A percentile compares a stretch with the other conserved stretches of the same genome.
These are phyloP conservation scores for Leishmania major DNA, from an alignment of 208 protist genomes.

Conservation along the genomic window DNA sequence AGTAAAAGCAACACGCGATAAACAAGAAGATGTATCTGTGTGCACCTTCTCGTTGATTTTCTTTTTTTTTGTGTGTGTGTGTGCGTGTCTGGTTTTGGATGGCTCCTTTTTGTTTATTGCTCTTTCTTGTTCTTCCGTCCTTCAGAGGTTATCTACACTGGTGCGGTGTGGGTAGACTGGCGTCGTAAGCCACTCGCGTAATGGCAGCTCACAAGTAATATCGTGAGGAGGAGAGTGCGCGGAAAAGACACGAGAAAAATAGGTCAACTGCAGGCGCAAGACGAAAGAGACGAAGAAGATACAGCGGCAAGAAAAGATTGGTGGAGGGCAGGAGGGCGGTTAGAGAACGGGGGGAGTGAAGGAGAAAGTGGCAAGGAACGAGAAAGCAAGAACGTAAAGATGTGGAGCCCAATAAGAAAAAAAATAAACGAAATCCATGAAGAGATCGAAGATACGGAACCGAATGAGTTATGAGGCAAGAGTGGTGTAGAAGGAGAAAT, in stretches of 20 bases:
- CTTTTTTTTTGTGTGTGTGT: background rate
- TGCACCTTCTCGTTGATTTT: background rate
- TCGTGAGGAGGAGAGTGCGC: background rate
- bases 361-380: background rate
- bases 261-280: background rate
- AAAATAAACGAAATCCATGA: conserved; percentile 1
- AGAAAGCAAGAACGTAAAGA: background rate
- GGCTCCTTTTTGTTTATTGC: background rate
- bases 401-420: conserved; percentile 1
- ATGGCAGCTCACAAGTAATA: background rate
- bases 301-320: background rate
- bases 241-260: background rate
- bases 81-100: background rate
- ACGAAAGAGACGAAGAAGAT: background rate
- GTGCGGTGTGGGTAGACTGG: background rate
- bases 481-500: background rate
- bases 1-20: background rate
- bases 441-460: background rate
- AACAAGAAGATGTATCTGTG: background rate
- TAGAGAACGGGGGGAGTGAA: background rate
- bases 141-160: background rate
- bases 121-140: background rate
- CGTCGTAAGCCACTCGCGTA: background rate
- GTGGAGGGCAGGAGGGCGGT: too few relatives aligned
- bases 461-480: background rate